phyloP scores from a whole-genome alignment of 2,329 filamentous ascomycete genomes.

The Coniochaeta sp. region DNA sequence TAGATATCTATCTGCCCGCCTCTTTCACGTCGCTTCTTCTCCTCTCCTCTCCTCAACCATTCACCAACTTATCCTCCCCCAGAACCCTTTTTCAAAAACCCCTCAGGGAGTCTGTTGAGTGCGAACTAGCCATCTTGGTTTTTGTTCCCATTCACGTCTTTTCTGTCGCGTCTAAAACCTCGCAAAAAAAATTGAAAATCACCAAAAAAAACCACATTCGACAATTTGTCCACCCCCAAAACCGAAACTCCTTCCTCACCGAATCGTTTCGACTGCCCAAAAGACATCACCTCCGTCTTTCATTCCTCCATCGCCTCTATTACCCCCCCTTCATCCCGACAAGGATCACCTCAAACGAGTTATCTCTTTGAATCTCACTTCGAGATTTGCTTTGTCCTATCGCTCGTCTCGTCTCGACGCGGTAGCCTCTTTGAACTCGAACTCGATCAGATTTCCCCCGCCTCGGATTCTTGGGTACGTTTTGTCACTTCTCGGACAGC shows the following conservation, averaged over 20 bases:
- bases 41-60: constrained; percentile 14
- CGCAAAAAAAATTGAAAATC: constrained; percentile 56
- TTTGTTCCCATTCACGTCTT: constrained; percentile 51
- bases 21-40: constrained; percentile 11
- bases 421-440: constrained; percentile 7
- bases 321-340: background rate
- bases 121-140: constrained; percentile 48
- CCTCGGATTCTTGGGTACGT: constrained; percentile 5
- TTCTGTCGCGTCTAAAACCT: constrained; percentile 42
- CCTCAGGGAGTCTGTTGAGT: constrained; percentile 41
- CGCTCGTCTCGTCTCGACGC: constrained; percentile 11
- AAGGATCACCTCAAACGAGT: background rate
- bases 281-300: constrained; percentile 9
- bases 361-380: constrained; percentile 12
- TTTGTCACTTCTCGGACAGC: background rate
- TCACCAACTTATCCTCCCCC: constrained; percentile 11
- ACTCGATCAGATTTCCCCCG: background rate
- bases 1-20: constrained; percentile 5
- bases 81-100: constrained; percentile 24
- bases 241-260: constrained; percentile 7
- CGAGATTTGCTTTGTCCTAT: constrained; percentile 20
- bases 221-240: constrained; percentile 12
- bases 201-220: constrained; percentile 31
- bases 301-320: constrained; percentile 1
- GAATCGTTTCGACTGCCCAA: constrained; percentile 7